Evolutionary conservation across 176 grass and related monocot species (phyloP).

Genomic region (Oryza australiensis): DNA sequence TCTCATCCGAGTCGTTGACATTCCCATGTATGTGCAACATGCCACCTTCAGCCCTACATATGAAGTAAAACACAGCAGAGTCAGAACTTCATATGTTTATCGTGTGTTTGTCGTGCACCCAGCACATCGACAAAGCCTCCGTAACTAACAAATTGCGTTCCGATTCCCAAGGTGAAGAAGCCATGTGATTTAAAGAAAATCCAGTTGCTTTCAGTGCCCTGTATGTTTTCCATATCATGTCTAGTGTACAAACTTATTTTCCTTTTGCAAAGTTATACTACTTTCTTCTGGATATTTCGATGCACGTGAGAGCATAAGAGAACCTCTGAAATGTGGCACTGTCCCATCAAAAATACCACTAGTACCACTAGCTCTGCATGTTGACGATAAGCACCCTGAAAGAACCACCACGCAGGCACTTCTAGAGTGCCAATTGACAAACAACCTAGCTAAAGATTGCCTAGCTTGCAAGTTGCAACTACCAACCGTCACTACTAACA

Average conservation of each 20-base stretch:
- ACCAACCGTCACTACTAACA: background rate
- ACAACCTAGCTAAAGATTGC: background rate
- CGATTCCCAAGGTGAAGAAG: background rate
- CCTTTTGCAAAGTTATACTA: background rate
- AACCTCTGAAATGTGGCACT: background rate
- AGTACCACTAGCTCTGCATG: background rate
- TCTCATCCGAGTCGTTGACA: constrained; percentile 75
- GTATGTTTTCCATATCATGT: background rate
- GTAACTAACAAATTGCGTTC: background rate
- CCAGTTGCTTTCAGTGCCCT: background rate
- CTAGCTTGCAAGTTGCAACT: background rate
- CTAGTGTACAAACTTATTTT: background rate
- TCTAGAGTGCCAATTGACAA: background rate
- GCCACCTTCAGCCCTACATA: constrained; percentile 61
- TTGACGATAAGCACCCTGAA: background rate
- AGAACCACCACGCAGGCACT: constrained; percentile 2
- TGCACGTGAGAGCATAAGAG: background rate
- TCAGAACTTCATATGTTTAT: background rate
- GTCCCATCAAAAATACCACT: background rate
- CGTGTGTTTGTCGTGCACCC: background rate
- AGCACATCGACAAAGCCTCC: background rate
- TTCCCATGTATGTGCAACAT: constrained; percentile 86
- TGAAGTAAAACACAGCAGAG: constrained; percentile 20
- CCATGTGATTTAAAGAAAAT: background rate
- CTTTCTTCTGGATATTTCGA: background rate